Evolutionary conservation across 2,329 filamentous ascomycete species (phyloP), one percentile per base, ranked within the genome.

Genomic region (Coniochaeta sp.): DNA sequence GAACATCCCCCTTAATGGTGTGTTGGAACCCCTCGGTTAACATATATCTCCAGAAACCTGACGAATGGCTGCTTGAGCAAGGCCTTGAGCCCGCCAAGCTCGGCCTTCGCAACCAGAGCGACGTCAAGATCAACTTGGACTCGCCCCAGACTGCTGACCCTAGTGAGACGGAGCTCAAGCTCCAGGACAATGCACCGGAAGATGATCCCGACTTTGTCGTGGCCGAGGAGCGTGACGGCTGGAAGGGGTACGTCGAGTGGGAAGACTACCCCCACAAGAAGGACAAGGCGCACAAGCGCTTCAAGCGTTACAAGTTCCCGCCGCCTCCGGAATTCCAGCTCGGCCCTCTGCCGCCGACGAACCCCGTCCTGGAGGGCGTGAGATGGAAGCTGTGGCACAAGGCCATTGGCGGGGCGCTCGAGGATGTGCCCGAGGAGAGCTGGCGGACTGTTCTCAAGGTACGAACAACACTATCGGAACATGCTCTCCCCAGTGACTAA

Each of bases 221-320:
- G 12, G n/a, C 12, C 2, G 59, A 59, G 32, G 60, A 62, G 51
- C 55, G 63, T 6, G 61, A 67, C 14, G 67, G 67, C 0, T 70
- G 66, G 64, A 65, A 55, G 20, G 70, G 79, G 7, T 87, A 86
- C 54, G 72, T 89, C 6, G 84, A 87, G 59, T 87, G 83, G 84
- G 84, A 87, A 61, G 74, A 80, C 12, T 85, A 86, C 51, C 84
- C 85, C 0, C 81, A 86, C 47, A 87, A 86, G 65, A 85, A 85
- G 59, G 73, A 71, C 24, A 68, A 75, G 45, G 84, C 81, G 0
- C 73, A 77, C 46, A 72, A 79, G 51, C 76, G 85, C 47, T 61
- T 85, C 13, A 67, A 67, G 22, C 68, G 67, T 49, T 76, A 81
- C 48, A 66, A 76, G 53, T 76, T 84, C 63, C 72, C 74, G 59